These are phyloP conservation scores for Suillus alpinus DNA, from an alignment of 768 basidiomycete genomes.

Conservation along the genomic window DNA sequence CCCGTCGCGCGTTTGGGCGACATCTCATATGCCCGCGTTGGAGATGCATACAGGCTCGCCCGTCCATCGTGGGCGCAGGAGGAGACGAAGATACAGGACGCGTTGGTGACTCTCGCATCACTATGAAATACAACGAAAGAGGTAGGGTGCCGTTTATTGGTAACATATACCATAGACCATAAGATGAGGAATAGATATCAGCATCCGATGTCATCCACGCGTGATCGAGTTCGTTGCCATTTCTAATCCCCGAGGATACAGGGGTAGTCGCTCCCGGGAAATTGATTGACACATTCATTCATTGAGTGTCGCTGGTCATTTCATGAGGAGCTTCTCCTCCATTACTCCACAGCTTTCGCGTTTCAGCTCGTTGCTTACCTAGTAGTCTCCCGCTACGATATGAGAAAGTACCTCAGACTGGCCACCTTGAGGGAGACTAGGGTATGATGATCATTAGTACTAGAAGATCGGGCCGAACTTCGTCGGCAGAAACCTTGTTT, in stretches of 20 bases:
- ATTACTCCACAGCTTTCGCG: no score
- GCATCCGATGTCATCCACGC: background rate
- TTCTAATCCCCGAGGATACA: background rate
- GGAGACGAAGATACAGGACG: conserved; percentile 12
- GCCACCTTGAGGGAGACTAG: no score
- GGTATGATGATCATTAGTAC: no score
- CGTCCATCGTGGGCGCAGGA: conserved; percentile 22
- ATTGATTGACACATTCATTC: no score
- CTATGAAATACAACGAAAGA: background rate
- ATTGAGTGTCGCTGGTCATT: no score
- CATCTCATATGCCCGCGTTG: conserved; percentile 32
- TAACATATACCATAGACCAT: background rate
- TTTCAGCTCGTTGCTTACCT: no score
- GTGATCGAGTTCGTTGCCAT: background rate
- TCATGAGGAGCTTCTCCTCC: no score
- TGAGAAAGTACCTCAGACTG: no score
- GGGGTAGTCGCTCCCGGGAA: no score
- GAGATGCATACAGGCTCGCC: conserved; percentile 26
- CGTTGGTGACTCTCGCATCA: background rate
- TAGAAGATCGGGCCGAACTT: no score
- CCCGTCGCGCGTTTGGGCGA: conserved; percentile 39
- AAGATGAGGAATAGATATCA: background rate
- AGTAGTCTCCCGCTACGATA: no score
- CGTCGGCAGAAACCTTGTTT: no score
- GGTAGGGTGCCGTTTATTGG: background rate